Base-by-base conservation (phyloP, 169 alveolate genomes). In the Perkinsus olseni region DNA sequence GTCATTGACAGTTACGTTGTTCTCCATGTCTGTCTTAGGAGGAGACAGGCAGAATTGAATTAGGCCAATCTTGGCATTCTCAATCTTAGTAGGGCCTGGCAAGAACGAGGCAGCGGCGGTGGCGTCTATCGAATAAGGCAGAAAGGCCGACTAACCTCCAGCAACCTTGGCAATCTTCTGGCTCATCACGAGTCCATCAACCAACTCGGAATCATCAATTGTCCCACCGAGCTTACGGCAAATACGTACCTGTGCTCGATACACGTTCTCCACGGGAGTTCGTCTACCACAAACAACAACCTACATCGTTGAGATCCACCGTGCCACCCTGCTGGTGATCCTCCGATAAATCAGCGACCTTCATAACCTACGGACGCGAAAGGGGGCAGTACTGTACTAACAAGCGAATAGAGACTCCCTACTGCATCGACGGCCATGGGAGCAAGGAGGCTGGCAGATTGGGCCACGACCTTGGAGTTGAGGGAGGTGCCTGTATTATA, bases 21-120 rank as follows among this genome's bases (percentile, higher is more conserved):
- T 99, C 95, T 99, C 99, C 98, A 99, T 98, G 95, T 99, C 99
- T 3, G 99, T 99, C 96, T 99, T 99, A 11, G 99, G 99, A 40
- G 99, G 98, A 0, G 99, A 98, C 31, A 99, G 97, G 95, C 99
- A 99, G 97, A 99, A 99, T 96, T 99, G 99, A 74, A 99, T 98
- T 40, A 99, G 96, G 51, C 97, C 99, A 90, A 99, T 98, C 94
- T 98, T 99, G 13, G 99, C 99, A 95, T 98, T 97, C 74, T 96
- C 96, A 36, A 99, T 95, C 92, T 98, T 96, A 31, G 98, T 94
- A 37, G 99, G 99, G 0, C 99, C 82, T 62, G 31, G 17, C n/a
- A n/a, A n/a, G n/a, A n/a, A n/a, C n/a, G n/a, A n/a, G n/a, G n/a
- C n/a, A n/a, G n/a, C n/a, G n/a, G n/a, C n/a, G n/a, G n/a, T n/a